A percentile compares a stretch with the other conserved stretches of the same genome.
These are phyloP conservation scores for Mycena kentingensis DNA, from an alignment of 768 basidiomycete species.

Conservation along the genomic window DNA sequence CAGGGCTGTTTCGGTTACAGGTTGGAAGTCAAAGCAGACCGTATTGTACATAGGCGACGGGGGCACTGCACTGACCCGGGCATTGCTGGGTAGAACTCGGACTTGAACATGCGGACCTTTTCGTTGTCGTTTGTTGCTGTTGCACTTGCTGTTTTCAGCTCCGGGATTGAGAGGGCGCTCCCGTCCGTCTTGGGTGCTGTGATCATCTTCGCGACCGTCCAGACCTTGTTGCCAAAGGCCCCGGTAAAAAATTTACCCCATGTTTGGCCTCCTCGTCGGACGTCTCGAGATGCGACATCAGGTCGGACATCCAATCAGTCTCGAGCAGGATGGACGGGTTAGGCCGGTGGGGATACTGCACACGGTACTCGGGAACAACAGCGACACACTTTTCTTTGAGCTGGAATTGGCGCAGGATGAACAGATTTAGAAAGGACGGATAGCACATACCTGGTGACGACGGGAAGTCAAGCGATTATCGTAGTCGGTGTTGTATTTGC, in stretches of 20 bases:
- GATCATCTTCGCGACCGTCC: slow-evolving; percentile 29
- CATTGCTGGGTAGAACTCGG: neutral
- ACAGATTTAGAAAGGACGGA: too few relatives aligned
- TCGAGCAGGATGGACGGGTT: too few relatives aligned
- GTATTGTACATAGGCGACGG: neutral
- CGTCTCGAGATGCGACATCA: too few relatives aligned
- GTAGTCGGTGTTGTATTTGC: too few relatives aligned
- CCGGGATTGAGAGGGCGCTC: slow-evolving; percentile 28
- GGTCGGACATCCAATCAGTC: too few relatives aligned
- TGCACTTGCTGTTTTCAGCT: slow-evolving; percentile 77
- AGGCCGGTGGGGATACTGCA: too few relatives aligned
- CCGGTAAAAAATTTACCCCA: slow-evolving; percentile 33
- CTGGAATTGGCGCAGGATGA: too few relatives aligned
- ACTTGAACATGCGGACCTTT: neutral
- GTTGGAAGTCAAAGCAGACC: neutral
- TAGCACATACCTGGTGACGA: too few relatives aligned
- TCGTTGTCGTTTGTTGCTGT: neutral
- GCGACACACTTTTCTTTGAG: too few relatives aligned
- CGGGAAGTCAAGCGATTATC: too few relatives aligned
- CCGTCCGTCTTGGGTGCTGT: slow-evolving; percentile 26
- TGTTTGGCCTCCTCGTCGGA: too few relatives aligned
- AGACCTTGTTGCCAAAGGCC: slow-evolving; percentile 15
- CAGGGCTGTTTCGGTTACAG: neutral
- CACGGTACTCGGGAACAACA: too few relatives aligned
- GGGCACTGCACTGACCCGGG: neutral